phyloP scores from a whole-genome alignment of 805 yeast genomes.

The Kazachstania bromeliacearum region DNA sequence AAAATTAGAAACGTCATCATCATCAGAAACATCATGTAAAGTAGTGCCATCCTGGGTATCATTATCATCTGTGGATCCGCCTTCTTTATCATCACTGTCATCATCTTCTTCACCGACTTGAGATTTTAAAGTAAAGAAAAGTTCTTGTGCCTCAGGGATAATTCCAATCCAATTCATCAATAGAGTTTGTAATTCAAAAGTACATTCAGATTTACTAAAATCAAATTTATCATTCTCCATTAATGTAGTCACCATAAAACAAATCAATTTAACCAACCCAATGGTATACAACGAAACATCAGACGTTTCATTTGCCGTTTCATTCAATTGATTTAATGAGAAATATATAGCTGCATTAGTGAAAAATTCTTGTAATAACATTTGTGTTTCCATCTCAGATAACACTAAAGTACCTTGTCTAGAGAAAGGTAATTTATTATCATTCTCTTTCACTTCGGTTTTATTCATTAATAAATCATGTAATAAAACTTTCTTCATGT shows the following conservation, averaged over 20 bases:
- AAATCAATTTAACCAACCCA: slow-evolving; percentile 45
- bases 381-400: slow-evolving; percentile 51
- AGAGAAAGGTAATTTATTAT: slow-evolving; percentile 33
- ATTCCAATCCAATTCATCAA: slow-evolving; percentile 57
- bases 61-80: slow-evolving; percentile 1
- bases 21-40: neutral
- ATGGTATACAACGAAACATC: slow-evolving; percentile 27
- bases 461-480: slow-evolving; percentile 4
- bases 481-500: slow-evolving; percentile 5
- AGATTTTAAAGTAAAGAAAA: slow-evolving; percentile 35
- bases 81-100: neutral
- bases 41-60: slow-evolving; percentile 2
- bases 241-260: slow-evolving; percentile 53
- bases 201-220: slow-evolving; percentile 42
- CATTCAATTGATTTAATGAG: slow-evolving; percentile 22
- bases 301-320: slow-evolving; percentile 10
- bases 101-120: slow-evolving; percentile 1
- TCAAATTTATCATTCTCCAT: slow-evolving; percentile 37
- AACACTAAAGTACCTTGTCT: slow-evolving; percentile 47
- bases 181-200: slow-evolving; percentile 49
- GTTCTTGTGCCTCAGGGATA: slow-evolving; percentile 51
- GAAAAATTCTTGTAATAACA: slow-evolving; percentile 64
- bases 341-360: slow-evolving; percentile 41
- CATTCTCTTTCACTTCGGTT: neutral
- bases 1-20: neutral